Percentiles rank a stretch among this genome's conserved stretches.
Evolutionary conservation across 495 filamentous ascomycete genomes (phyloP).

Genomic region (Neurospora intermedia): DNA sequence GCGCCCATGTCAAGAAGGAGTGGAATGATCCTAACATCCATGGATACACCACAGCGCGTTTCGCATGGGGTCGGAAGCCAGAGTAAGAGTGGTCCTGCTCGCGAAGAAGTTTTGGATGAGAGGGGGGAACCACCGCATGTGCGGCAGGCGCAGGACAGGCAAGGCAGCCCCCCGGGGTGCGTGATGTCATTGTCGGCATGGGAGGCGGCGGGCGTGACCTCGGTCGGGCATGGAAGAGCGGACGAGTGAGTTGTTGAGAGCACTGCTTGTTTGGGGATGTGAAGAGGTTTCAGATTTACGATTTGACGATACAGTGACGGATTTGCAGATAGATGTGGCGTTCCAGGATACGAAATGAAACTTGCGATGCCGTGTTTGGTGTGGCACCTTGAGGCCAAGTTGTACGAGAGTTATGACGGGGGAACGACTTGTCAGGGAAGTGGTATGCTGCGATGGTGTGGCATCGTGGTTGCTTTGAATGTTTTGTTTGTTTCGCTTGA

Average conservation of each 20-base stretch:
- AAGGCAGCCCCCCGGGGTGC: neutral
- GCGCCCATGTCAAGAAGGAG: neutral
- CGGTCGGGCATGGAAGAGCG: neutral
- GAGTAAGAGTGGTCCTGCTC: slow-evolving; percentile 17
- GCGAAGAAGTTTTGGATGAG: neutral
- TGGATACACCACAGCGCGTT: neutral
- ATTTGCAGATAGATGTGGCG: neutral
- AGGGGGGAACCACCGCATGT: no score
- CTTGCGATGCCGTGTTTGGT: neutral
- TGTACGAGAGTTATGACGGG: neutral
- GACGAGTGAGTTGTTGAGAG: neutral
- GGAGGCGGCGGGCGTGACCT: neutral
- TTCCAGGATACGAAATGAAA: neutral
- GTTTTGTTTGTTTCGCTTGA: neutral
- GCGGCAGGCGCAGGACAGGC: neutral
- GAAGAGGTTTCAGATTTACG: neutral
- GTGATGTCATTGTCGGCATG: neutral
- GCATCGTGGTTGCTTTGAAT: neutral
- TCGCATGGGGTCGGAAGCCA: slow-evolving; percentile 19
- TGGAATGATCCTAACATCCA: neutral
- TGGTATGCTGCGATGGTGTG: neutral
- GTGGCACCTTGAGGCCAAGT: neutral
- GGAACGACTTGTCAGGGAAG: neutral
- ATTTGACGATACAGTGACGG: neutral
- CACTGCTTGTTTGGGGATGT: neutral